phyloP scores from a whole-genome alignment of 2,329 filamentous ascomycete species.

The Fusarium sp. region DNA sequence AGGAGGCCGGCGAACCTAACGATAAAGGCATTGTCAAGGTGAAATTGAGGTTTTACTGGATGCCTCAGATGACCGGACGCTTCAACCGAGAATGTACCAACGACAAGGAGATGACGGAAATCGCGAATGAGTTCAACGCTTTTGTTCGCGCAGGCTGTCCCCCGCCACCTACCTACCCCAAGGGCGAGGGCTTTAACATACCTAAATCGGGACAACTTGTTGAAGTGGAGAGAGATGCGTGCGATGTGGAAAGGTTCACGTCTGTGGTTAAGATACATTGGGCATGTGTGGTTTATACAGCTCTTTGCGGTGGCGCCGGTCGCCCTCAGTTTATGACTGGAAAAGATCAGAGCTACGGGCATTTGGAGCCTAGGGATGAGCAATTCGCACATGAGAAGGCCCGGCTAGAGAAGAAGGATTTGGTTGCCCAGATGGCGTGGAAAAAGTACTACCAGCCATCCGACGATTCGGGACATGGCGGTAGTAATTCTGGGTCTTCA shows the following conservation, averaged over 20 bases:
- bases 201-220: neutral
- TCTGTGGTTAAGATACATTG: conserved; percentile 1
- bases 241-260: neutral
- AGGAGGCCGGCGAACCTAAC: rapidly evolving
- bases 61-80: neutral
- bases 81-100: neutral
- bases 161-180: neutral
- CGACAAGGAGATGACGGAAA: neutral
- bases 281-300: neutral
- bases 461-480: neutral
- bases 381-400: neutral
- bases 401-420: rapidly evolving
- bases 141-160: neutral
- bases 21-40: neutral
- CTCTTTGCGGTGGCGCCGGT: neutral
- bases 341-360: neutral
- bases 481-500: rapidly evolving
- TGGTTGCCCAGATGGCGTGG: neutral
- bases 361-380: neutral
- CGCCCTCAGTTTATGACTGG: neutral
- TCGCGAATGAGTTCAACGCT: neutral
- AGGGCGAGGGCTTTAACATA: neutral
- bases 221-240: neutral
- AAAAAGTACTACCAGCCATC: neutral
- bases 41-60: conserved; percentile 12